phyloP scores from a whole-genome alignment of 2,329 filamentous ascomycete genomes.

The Orbilia javanica region DNA sequence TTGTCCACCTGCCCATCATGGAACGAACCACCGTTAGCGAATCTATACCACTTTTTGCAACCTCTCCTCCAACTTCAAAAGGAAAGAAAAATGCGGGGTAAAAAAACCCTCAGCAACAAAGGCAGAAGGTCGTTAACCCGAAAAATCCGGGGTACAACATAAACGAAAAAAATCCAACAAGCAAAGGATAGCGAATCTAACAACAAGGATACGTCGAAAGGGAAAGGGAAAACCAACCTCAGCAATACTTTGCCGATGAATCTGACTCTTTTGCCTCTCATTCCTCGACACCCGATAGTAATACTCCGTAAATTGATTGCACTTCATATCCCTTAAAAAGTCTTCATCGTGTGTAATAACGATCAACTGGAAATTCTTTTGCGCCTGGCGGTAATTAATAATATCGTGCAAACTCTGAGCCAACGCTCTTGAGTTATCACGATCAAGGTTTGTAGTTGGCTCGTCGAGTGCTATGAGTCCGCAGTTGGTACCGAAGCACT shows the following conservation, averaged over 20 bases:
- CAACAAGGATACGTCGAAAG: conserved; percentile 11
- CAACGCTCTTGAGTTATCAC: conserved; percentile 91
- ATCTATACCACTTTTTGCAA: conserved; percentile 3
- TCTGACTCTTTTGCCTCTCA: conserved; percentile 86
- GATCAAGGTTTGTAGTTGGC: conserved; percentile 95
- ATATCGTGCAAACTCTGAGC: conserved; percentile 87
- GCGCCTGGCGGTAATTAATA: conserved; percentile 82
- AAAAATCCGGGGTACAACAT: not conserved
- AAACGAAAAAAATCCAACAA: not conserved
- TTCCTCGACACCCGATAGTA: conserved; percentile 90
- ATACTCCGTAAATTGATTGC: conserved; percentile 89
- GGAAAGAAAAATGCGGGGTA: not conserved
- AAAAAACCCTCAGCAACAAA: not conserved
- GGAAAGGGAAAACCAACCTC: conserved; percentile 65
- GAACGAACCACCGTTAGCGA: conserved; percentile 23
- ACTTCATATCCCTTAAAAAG: conserved; percentile 92
- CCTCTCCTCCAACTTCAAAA: not conserved
- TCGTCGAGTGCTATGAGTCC: conserved; percentile 97
- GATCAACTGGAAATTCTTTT: conserved; percentile 96
- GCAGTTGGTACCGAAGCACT: conserved; percentile 96
- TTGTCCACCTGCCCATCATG: conserved; percentile 52
- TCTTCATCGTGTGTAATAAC: conserved; percentile 99
- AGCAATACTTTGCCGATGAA: conserved; percentile 74
- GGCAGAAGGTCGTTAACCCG: not conserved
- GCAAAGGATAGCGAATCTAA: not conserved